phyloP scores from a whole-genome alignment of 805 yeast species.

The Metschnikowia bowlesiae region DNA sequence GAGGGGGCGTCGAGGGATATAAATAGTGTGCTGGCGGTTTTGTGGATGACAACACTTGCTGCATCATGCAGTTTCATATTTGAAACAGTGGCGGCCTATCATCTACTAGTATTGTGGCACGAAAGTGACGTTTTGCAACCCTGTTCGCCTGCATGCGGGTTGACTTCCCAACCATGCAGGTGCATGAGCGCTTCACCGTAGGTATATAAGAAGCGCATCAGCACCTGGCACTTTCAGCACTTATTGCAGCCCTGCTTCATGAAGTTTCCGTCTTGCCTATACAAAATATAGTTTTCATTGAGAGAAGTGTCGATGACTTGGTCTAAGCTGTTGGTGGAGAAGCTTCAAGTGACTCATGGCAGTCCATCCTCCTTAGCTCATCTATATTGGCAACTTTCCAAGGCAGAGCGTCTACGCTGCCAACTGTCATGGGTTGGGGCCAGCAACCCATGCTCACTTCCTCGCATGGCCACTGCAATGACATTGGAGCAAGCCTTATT shows the following conservation, averaged over 20 bases:
- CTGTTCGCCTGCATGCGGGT: neutral
- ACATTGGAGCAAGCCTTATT: neutral
- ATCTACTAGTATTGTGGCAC: no score
- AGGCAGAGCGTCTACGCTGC: neutral
- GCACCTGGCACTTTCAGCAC: neutral
- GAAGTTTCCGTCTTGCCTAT: neutral
- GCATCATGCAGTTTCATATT: neutral
- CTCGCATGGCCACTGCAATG: neutral
- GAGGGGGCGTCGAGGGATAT: no score
- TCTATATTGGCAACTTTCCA: conserved; percentile 1
- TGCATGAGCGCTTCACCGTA: neutral
- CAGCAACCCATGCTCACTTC: neutral
- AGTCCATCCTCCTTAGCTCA: neutral
- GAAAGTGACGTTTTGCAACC: neutral
- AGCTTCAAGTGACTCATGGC: neutral
- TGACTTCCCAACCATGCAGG: neutral
- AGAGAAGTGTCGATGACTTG: neutral
- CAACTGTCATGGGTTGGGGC: neutral
- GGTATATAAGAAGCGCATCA: conserved; percentile 2
- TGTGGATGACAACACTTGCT: no score
- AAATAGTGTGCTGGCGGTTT: no score
- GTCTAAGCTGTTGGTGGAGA: neutral
- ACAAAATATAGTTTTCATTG: neutral
- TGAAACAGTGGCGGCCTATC: neutral
- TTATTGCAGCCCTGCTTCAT: neutral